These are phyloP conservation scores for Nevesoporus exiguus DNA, from an alignment of 768 basidiomycete species.

Conservation along the genomic window DNA sequence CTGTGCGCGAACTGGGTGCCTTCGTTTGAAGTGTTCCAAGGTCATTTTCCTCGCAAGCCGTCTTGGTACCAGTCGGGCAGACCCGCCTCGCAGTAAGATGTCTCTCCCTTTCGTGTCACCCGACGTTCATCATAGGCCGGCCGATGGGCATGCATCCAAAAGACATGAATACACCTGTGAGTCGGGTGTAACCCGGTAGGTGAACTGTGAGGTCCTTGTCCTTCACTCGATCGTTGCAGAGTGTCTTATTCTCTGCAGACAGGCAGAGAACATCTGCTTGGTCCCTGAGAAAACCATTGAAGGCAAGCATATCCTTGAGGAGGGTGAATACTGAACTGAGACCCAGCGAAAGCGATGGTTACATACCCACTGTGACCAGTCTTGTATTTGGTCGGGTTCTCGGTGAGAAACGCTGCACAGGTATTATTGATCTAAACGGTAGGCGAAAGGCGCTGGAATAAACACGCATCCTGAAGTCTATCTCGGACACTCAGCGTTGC, in stretches of 20 bases:
- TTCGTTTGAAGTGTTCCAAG: neutral
- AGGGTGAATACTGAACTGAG: neutral
- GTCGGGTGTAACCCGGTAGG: neutral
- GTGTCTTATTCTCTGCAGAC: neutral
- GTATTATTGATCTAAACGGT: neutral
- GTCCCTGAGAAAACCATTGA: neutral
- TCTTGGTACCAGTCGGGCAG: slow-evolving; percentile 2
- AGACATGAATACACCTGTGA: neutral
- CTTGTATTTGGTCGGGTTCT: neutral
- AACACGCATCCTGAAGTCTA: neutral
- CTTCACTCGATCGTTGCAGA: slow-evolving; percentile 4
- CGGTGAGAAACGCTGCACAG: too few species aligned
- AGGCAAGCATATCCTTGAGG: neutral
- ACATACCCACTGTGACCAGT: slow-evolving; percentile 1
- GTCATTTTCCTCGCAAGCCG: slow-evolving; percentile 2
- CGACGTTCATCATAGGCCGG: neutral
- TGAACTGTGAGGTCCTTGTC: neutral
- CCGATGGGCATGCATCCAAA: neutral
- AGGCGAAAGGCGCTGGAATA: neutral
- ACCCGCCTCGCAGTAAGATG: neutral
- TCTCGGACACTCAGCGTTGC: neutral
- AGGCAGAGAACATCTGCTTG: neutral
- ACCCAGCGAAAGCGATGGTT: neutral
- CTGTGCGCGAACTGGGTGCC: neutral
- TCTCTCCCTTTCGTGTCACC: slow-evolving; percentile 1